Evolutionary conservation across 1,284 basidiomycete species (phyloP).

Genomic region (Heliocybe sulcata): DNA sequence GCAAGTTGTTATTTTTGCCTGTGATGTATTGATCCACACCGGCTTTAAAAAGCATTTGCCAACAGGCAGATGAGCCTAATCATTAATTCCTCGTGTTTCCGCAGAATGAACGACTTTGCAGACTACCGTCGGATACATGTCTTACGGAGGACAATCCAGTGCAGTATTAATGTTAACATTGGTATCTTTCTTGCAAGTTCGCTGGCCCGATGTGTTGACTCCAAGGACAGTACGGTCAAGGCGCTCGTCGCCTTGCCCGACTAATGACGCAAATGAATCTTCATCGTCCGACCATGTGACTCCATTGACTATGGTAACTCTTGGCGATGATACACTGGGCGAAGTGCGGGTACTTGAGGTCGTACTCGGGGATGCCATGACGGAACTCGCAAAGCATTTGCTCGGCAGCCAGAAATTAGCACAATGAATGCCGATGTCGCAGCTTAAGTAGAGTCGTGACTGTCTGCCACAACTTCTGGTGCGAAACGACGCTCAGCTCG

Average conservation of each 20-base stretch:
- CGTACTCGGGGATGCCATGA: slow-evolving; percentile 39
- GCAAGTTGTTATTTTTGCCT: no score
- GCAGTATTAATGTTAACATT: no score
- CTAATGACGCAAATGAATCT: slow-evolving; percentile 8
- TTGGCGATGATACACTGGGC: slow-evolving; percentile 19
- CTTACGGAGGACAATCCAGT: no score
- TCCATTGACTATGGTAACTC: slow-evolving; percentile 4
- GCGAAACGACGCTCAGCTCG: neutral
- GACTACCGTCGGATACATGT: no score
- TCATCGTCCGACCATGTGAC: slow-evolving; percentile 7
- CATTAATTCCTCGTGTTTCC: no score
- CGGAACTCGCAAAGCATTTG: slow-evolving; percentile 48
- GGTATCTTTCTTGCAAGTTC: no score
- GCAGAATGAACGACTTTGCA: no score
- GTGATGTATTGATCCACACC: no score
- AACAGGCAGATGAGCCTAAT: no score
- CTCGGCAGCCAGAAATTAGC: slow-evolving; percentile 8
- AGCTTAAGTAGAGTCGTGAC: neutral
- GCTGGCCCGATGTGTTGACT: no score
- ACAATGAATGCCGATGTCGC: neutral
- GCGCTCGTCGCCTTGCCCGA: neutral
- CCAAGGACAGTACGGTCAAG: slow-evolving; percentile 5
- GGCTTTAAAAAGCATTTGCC: no score
- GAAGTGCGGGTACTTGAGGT: slow-evolving; percentile 13
- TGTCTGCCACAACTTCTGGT: neutral